These are phyloP conservation scores for Buxus sempervirens DNA, from an alignment of 164 flowering plant species.

Conservation along the genomic window DNA sequence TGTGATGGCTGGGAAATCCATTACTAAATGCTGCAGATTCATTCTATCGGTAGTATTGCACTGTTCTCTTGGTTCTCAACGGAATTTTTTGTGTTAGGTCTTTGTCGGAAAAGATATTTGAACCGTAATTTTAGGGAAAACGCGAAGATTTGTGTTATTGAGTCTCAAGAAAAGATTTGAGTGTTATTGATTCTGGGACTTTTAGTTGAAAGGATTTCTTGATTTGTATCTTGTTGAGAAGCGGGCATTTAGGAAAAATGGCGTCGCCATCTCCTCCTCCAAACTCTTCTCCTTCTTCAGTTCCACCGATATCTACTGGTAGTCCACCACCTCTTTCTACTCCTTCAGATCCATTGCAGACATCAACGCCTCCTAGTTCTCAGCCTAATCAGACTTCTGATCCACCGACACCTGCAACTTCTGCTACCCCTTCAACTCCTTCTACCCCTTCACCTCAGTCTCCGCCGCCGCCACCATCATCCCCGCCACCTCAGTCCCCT, in stretches of 20 bases:
- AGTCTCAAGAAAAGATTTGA: neutral
- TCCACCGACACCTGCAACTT: neutral
- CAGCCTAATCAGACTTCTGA: conserved; percentile 15
- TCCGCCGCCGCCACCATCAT: neutral
- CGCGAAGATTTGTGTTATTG: neutral
- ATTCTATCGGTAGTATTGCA: too few relatives aligned
- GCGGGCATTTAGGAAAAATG: conserved; percentile 19
- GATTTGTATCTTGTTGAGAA: neutral
- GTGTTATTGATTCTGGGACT: neutral
- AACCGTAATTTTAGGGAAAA: neutral
- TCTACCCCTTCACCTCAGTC: neutral
- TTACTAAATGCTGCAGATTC: too few relatives aligned
- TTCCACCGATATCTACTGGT: neutral
- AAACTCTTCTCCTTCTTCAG: neutral
- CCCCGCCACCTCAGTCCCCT: neutral
- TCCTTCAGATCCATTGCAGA: neutral
- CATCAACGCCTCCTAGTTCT: neutral
- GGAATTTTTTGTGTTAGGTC: too few relatives aligned
- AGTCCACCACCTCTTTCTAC: neutral
- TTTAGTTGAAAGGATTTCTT: neutral
- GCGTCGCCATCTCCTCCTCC: conserved; percentile 1
- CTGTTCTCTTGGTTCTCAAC: conserved; percentile 2
- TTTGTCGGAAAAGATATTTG: neutral
- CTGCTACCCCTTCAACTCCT: conserved; percentile 2
- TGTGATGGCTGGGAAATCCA: neutral